Evolutionary conservation across 1,284 basidiomycete species (phyloP), one percentile per base, ranked within the genome.

Genomic region (Sphaerobolus stellatus): DNA sequence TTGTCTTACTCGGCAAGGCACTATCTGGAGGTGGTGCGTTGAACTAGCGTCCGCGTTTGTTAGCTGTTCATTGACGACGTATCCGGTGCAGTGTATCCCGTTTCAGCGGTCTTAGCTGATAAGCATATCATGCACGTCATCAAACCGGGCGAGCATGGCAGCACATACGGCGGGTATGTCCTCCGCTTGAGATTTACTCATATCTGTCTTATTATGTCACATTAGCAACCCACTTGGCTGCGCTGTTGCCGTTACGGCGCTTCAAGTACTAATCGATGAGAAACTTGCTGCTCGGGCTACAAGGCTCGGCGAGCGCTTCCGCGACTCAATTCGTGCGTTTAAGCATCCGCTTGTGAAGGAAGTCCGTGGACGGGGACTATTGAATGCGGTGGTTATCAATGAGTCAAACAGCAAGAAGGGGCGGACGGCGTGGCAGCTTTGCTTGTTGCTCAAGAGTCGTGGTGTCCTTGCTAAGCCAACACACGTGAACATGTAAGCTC

Each of bases 81-180:
- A 20, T 28, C 56, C 52, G 16, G 55, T 24, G 38, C 61, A 91
- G 90, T 98, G 58, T 98, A 98, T 73, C 96, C 97, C 46, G 95
- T 99, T 20, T 97, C 94, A 34, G 93, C 92, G 14, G 95, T 98
- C 11, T 80, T 99, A 28, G 90, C 94, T 5, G 86, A 94, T 71
- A 83, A 84, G 59, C 88, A 93, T 29, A 74, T 99, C 59, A 98
- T 99, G 94, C 85, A 95, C 28, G 92, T 88, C 75, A 96, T 99
- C 69, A 80, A 87, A 60, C 94, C 96, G n/a, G 95, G 96, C 58
- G 94, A 98, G 75, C 97, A 98, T 66, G 94, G 95, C n/a, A 92
- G 89, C 63, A 98, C 96, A 0, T 95, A 94, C 59, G 93, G 92
- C 64, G 93, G 92, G 88, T 90, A 61, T 51, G 9, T 36, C 28